These are phyloP conservation scores for Xylariaceae sp. DNA, from an alignment of 2,329 filamentous ascomycete species.

Conservation along the genomic window DNA sequence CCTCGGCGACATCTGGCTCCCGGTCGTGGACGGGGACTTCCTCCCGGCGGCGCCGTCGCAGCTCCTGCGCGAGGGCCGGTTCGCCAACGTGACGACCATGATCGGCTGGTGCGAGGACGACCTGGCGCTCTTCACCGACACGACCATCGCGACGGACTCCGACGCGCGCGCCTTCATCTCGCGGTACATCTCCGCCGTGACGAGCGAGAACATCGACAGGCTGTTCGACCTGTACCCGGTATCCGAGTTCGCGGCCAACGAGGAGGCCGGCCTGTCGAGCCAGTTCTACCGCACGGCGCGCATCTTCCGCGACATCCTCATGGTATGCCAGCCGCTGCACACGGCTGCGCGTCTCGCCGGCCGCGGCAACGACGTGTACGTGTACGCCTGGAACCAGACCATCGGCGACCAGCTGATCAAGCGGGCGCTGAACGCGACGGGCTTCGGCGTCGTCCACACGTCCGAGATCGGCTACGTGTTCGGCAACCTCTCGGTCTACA, in stretches of 20 bases:
- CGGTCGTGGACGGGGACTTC: slow-evolving; percentile 44
- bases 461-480: slow-evolving; percentile 50
- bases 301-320: slow-evolving; percentile 44
- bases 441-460: slow-evolving; percentile 44
- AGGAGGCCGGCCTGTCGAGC: slow-evolving; percentile 34
- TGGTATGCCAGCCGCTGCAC: slow-evolving; percentile 15
- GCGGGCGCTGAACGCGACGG: slow-evolving; percentile 29
- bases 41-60: slow-evolving; percentile 40
- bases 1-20: slow-evolving; percentile 46
- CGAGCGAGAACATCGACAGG: slow-evolving; percentile 29
- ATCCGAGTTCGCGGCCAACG: slow-evolving; percentile 38
- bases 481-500: slow-evolving; percentile 41
- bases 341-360: slow-evolving; percentile 20
- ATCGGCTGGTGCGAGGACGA: slow-evolving; percentile 43
- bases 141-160: slow-evolving; percentile 33
- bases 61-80: slow-evolving; percentile 35
- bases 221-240: slow-evolving; percentile 47
- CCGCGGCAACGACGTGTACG: slow-evolving; percentile 38
- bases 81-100: slow-evolving; percentile 38
- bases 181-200: slow-evolving; percentile 35
- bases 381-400: slow-evolving; percentile 51
- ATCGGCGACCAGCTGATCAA: slow-evolving; percentile 41
- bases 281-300: slow-evolving; percentile 46
- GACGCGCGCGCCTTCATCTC: slow-evolving; percentile 37
- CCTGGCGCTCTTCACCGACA: slow-evolving; percentile 38